A percentile compares a stretch with the other conserved stretches of the same genome.
These are phyloP conservation scores for Fusarium tuaranense DNA, from an alignment of 2,329 filamentous ascomycete species.

Conservation along the genomic window DNA sequence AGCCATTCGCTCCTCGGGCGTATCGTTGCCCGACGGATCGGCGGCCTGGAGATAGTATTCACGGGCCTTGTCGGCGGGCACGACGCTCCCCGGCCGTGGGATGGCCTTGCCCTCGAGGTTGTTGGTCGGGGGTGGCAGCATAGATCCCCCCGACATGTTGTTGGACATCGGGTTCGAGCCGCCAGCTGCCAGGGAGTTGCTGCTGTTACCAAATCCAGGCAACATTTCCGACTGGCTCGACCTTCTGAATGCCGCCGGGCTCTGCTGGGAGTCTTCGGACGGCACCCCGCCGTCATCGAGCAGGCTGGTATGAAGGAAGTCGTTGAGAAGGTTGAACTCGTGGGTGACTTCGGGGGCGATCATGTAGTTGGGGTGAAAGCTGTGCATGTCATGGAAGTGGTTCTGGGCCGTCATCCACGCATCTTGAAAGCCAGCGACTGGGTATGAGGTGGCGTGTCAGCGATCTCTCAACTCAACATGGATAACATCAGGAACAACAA, in stretches of 20 bases:
- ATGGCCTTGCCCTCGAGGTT: slow-evolving; percentile 64
- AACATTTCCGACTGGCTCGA: slow-evolving; percentile 61
- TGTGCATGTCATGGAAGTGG: slow-evolving; percentile 88
- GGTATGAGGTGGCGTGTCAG: slow-evolving; percentile 40
- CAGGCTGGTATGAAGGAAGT: slow-evolving; percentile 92
- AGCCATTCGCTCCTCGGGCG: slow-evolving; percentile 94
- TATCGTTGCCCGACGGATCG: slow-evolving; percentile 86
- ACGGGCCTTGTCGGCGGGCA: slow-evolving; percentile 78
- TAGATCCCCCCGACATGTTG: slow-evolving; percentile 50
- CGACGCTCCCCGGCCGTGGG: slow-evolving; percentile 69
- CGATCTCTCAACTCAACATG: slow-evolving; percentile 31
- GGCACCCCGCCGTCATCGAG: slow-evolving; percentile 84
- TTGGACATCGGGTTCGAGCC: slow-evolving; percentile 38
- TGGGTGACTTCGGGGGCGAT: slow-evolving; percentile 92
- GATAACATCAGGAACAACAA: slow-evolving; percentile 27
- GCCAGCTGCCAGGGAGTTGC: slow-evolving; percentile 44
- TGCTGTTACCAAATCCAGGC: slow-evolving; percentile 60
- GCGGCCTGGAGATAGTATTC: slow-evolving; percentile 98
- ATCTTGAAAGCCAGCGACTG: slow-evolving; percentile 83
- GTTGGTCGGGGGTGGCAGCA: slow-evolving; percentile 62
- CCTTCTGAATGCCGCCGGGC: slow-evolving; percentile 55
- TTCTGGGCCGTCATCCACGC: slow-evolving; percentile 85
- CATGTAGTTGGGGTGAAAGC: slow-evolving; percentile 93
- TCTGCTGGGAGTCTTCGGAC: slow-evolving; percentile 71
- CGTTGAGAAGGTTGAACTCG: slow-evolving; percentile 96